These are phyloP conservation scores for Posidonia australis DNA, from an alignment of 106 monocot species.

Conservation along the genomic window DNA sequence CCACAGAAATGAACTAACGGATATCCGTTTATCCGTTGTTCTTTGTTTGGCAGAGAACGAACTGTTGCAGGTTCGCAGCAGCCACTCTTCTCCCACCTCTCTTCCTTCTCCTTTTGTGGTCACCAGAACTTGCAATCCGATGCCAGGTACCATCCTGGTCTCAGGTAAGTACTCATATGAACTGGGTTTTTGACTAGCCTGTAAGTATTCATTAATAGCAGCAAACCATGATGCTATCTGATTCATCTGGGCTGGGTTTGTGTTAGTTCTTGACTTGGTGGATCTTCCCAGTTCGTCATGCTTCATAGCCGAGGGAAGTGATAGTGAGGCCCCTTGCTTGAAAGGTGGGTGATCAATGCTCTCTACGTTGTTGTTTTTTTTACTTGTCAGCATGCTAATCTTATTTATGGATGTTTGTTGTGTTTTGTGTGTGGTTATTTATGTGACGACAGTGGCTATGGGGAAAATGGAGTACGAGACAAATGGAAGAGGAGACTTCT, in stretches of 20 bases:
- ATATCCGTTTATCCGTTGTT: conserved; percentile 7
- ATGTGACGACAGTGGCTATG: conserved; percentile 39
- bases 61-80: no score
- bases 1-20: neutral
- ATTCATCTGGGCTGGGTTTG: neutral
- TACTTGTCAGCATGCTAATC: neutral
- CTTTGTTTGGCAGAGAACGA: no score
- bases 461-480: conserved; percentile 53
- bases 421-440: neutral
- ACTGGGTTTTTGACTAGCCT: neutral
- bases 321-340: conserved; percentile 12
- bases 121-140: neutral
- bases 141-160: conserved; percentile 59
- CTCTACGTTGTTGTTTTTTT: neutral
- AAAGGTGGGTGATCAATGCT: conserved; percentile 30
- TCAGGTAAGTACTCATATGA: conserved; percentile 26
- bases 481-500: conserved; percentile 34
- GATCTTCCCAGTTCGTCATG: conserved; percentile 24
- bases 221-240: neutral
- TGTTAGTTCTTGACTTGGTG: conserved; percentile 34
- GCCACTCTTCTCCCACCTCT: no score
- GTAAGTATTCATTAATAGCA: neutral
- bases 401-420: neutral
- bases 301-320: neutral
- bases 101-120: neutral